phyloP scores from a whole-genome alignment of 495 filamentous ascomycete genomes.

The Aspergillus sclerotioniger region DNA sequence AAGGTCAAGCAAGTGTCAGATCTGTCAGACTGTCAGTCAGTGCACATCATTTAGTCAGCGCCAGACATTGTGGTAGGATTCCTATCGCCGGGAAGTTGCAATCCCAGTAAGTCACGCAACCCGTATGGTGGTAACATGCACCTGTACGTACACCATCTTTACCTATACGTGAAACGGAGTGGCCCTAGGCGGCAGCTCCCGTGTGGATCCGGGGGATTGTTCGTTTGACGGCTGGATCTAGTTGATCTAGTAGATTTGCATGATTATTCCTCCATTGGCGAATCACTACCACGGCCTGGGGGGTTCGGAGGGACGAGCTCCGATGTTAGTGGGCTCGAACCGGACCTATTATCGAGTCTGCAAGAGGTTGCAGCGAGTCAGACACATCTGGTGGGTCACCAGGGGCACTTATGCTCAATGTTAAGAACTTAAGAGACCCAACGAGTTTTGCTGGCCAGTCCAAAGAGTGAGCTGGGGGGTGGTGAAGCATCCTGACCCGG shows the following conservation, averaged over 20 bases:
- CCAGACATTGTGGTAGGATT: background rate
- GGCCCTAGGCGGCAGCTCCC: slow-evolving; percentile 1
- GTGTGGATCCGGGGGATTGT: slow-evolving; percentile 1
- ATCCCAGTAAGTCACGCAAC: background rate
- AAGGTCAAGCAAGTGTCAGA: background rate
- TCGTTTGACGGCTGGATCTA: background rate
- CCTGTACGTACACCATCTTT: background rate
- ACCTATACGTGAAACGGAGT: background rate
- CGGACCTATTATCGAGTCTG: background rate
- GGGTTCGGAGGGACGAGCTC: background rate
- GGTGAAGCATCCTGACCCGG: background rate
- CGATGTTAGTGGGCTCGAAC: background rate
- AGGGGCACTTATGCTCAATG: background rate
- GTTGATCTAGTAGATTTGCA: background rate
- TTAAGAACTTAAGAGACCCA: background rate
- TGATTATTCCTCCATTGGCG: slow-evolving; percentile 1
- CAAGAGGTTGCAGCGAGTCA: background rate
- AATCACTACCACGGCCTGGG: background rate
- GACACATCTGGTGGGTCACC: background rate
- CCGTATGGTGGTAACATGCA: background rate
- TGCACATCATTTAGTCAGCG: background rate
- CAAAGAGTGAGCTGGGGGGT: background rate
- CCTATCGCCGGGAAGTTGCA: background rate
- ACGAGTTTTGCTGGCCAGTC: background rate
- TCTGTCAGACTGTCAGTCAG: background rate